phyloP scores from a whole-genome alignment of 2,329 filamentous ascomycete genomes.

The Xylaria sp. region DNA sequence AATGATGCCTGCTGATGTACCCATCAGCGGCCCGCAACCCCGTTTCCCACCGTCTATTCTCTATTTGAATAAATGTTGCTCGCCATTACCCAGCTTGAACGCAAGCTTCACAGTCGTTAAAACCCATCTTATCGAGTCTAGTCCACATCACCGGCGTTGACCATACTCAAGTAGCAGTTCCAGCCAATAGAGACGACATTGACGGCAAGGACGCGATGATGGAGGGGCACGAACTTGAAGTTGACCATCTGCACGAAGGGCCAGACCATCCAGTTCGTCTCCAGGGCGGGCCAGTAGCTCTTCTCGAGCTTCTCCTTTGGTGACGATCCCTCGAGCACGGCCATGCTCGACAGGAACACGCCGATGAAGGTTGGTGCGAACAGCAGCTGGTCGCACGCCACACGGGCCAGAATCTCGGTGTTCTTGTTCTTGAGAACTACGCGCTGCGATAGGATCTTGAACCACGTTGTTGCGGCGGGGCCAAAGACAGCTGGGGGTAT shows the following conservation, averaged over 20 bases:
- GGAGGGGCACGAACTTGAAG: conserved; percentile 86
- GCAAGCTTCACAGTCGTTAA: neutral
- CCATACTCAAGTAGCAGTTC: conserved; percentile 73
- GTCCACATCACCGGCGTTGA: conserved; percentile 55
- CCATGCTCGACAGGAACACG: conserved; percentile 86
- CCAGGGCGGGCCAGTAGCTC: conserved; percentile 77
- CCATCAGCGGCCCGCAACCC: conserved; percentile 2
- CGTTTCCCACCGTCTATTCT: conserved; percentile 15
- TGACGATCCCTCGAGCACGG: conserved; percentile 76
- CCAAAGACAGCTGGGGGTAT: conserved; percentile 76
- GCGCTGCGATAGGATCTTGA: conserved; percentile 77
- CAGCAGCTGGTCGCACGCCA: conserved; percentile 81
- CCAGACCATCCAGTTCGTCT: conserved; percentile 90
- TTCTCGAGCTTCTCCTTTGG: conserved; percentile 74
- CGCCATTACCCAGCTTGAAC: conserved; percentile 13
- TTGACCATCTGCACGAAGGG: conserved; percentile 86
- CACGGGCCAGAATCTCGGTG: conserved; percentile 79
- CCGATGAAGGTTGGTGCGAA: conserved; percentile 88
- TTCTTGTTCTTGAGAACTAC: conserved; percentile 73
- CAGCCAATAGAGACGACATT: conserved; percentile 79
- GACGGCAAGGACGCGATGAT: conserved; percentile 86
- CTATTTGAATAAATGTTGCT: neutral
- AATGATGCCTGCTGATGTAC: conserved; percentile 11
- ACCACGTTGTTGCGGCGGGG: conserved; percentile 89
- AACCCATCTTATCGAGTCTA: neutral